Evolutionary conservation across 2,329 filamentous ascomycete genomes (phyloP), one percentile per base, ranked within the genome.

Genomic region (Periconia digitata): DNA sequence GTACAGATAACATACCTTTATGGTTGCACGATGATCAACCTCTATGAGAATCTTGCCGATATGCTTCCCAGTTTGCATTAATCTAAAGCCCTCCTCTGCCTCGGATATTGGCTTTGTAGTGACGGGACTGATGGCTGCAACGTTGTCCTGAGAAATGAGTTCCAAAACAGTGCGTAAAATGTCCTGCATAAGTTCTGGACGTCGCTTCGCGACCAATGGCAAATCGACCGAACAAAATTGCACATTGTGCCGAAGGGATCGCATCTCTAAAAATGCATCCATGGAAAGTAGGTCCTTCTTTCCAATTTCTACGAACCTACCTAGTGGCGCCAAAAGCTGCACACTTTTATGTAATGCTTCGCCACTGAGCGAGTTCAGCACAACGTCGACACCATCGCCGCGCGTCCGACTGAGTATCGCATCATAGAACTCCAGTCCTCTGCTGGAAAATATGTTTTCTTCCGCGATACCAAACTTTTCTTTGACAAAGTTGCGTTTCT

Each of bases 371-470:
- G 59, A 62, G 49, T 72, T 72, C 35, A 72, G 51, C 12, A 71
- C 56, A 6, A 72, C 62, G 46, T 73, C 67, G 2, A 72, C 66
- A 15, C 71, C 71, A 3, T 47, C 34, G 17, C 52, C 54, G 0
- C 55, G 44, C 0, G 70, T 73, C 23, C 49, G 39, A 4, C 52
- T 38, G 39, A 48, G 42, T 4, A 73, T 46, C 5, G 43, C 64
- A 5, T 46, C 44, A 2, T 44, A 56, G 43, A 73, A 73, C 8
- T 51, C 51, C 1, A 48, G 45, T 35, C 68, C 59, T 18, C 66
- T 49, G 40, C 52, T 61, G 50, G 50, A 54, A 49, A 73, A 68
- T 43, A 73, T 71, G 42, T 66, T 62, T 21, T 65, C 55, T 8
- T 55, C 58, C 1, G 58, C 51, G n/a, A 73, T 59, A 16, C 54